Percentiles rank a stretch among this genome's conserved stretches.
Evolutionary conservation across 73 alveolate species (phyloP).

Genomic region (Effrenium voratum): DNA sequence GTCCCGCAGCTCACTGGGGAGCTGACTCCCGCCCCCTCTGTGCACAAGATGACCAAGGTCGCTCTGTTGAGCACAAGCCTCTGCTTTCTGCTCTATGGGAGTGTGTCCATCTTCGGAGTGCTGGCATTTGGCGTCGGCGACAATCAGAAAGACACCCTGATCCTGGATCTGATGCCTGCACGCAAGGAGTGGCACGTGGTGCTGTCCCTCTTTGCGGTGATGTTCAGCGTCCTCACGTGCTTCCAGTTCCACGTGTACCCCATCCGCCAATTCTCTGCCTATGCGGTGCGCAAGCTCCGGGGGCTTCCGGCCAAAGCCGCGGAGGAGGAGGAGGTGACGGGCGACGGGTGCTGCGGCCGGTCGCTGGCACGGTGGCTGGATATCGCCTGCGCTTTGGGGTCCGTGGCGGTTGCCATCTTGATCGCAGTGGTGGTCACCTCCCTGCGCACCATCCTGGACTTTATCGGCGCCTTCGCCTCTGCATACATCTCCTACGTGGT

Average conservation of each 20-base stretch:
- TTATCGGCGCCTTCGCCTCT: constrained; percentile 38
- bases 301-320: background rate
- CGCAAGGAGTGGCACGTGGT: background rate
- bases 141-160: background rate
- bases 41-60: background rate
- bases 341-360: too few species aligned
- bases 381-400: background rate
- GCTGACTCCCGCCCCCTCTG: background rate
- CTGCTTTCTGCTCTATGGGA: too few species aligned
- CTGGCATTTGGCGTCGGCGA: background rate
- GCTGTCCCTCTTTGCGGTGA: background rate
- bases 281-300: background rate
- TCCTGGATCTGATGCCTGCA: background rate
- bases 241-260: constrained; percentile 27
- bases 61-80: background rate
- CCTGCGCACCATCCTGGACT: constrained; percentile 38
- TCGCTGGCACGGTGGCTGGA: background rate
- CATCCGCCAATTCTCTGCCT: constrained; percentile 2
- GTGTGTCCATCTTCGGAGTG: background rate
- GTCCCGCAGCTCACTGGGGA: background rate
- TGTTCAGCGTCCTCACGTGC: constrained; percentile 8
- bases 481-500: constrained; percentile 37
- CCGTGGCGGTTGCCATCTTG: background rate
- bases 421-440: constrained; percentile 44
- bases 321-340: background rate